phyloP scores from a whole-genome alignment of 345 rosid species.

The Salix udensis region DNA sequence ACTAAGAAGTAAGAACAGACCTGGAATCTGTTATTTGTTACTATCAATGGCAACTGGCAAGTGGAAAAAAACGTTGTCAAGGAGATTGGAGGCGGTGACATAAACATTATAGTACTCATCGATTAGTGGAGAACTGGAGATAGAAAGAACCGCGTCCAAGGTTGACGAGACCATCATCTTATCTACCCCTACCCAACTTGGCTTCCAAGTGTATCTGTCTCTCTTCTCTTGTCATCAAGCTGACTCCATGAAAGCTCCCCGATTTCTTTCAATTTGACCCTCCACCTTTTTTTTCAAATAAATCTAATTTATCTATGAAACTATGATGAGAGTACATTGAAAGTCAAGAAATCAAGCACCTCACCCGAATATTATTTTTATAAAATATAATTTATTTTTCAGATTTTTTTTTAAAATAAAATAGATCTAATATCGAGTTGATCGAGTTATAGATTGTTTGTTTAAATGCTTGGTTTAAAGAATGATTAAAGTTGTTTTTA shows the following conservation, averaged over 20 bases:
- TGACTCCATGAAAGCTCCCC: slow-evolving; percentile 17
- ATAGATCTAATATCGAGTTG: too few relatives aligned
- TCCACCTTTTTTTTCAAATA: background rate
- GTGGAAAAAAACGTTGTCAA: background rate
- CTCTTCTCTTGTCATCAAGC: background rate
- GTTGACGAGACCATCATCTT: slow-evolving; percentile 5
- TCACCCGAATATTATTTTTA: too few relatives aligned
- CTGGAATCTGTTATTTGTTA: background rate
- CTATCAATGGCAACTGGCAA: background rate
- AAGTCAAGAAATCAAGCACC: background rate
- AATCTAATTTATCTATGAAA: background rate
- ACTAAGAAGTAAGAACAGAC: too few relatives aligned
- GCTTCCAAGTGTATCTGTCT: slow-evolving; percentile 20
- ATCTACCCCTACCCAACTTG: slow-evolving; percentile 14
- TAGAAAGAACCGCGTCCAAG: background rate
- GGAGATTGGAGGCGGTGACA: background rate
- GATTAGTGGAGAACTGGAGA: background rate
- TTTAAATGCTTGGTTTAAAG: fast-evolving
- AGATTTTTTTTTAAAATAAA: too few relatives aligned
- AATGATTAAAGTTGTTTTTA: fast-evolving
- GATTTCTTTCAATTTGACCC: background rate
- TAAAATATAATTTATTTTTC: too few relatives aligned
- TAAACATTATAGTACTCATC: background rate
- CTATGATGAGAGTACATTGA: background rate
- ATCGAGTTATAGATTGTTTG: too few relatives aligned